Evolutionary conservation across 2,329 filamentous ascomycete species (phyloP).

Genomic region (Aureobasidium uvarum): DNA sequence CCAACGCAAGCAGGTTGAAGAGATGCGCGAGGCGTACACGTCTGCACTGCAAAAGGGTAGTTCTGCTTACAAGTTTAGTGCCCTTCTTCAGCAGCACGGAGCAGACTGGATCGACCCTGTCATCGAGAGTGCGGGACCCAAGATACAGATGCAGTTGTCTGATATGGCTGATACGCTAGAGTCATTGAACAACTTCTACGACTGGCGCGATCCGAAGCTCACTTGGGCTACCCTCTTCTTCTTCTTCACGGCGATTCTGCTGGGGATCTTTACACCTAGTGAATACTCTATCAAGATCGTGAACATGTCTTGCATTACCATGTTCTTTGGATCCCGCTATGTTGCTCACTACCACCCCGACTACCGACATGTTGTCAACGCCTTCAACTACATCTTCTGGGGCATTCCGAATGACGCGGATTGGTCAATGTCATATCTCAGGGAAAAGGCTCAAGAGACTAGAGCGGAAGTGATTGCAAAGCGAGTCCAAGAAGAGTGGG

Average conservation of each 20-base stretch:
- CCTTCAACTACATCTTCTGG: slow-evolving; percentile 42
- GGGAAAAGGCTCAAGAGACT: slow-evolving; percentile 34
- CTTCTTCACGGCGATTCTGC: slow-evolving; percentile 37
- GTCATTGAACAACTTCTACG: slow-evolving; percentile 41
- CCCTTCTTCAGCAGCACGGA: slow-evolving; percentile 42
- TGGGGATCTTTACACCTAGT: slow-evolving; percentile 37
- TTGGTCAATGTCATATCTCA: slow-evolving; percentile 38
- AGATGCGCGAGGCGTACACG: slow-evolving; percentile 39
- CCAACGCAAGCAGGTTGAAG: slow-evolving; percentile 34
- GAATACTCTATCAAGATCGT: slow-evolving; percentile 41
- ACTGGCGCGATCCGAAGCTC: slow-evolving; percentile 39
- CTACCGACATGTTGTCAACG: slow-evolving; percentile 40
- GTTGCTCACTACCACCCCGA: slow-evolving; percentile 40
- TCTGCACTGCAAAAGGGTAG: slow-evolving; percentile 36
- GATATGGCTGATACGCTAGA: slow-evolving; percentile 43
- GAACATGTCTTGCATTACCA: slow-evolving; percentile 38
- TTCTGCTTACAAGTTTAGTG: slow-evolving; percentile 39
- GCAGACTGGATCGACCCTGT: slow-evolving; percentile 42
- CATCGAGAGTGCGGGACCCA: slow-evolving; percentile 40
- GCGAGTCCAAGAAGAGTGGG: slow-evolving; percentile 30
- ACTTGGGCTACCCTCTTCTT: slow-evolving; percentile 40
- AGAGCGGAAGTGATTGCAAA: slow-evolving; percentile 32
- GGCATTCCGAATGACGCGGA: slow-evolving; percentile 42
- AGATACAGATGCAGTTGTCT: slow-evolving; percentile 41
- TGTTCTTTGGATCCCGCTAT: slow-evolving; percentile 42